Evolutionary conservation across 2,329 filamentous ascomycete genomes (phyloP), one percentile per base, ranked within the genome.

Genomic region (Fusarium begoniae): DNA sequence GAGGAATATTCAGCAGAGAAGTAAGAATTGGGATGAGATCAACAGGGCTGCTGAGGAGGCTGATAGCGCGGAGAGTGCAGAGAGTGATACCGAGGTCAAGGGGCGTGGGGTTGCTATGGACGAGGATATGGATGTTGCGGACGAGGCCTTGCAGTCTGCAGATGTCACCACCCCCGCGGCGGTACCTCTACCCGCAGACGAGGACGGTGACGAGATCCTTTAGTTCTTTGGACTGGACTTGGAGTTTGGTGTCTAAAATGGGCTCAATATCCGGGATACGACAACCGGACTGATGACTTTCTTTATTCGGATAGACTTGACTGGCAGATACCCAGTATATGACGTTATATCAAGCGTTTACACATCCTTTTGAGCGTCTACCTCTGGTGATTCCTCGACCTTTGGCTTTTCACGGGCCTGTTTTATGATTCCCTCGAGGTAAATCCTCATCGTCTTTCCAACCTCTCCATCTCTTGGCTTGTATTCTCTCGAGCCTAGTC

Each of bases 11-110:
- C 85, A 89, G 74, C 78, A 82, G 47, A 82, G 90, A 69, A 84
- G 84, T 26, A 88, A 88, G 79, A 82, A 82, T 8, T 91, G 90
- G 90, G 88, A 90, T 5, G 86, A 89, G 13, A 83, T 91, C 75
- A 91, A 91, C 79, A 85, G 79, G 68, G 77, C 78, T 48, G 77
- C 74, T 6, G 79, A 76, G 4, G 73, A 65, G 24, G 38, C 43
- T 14, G 68, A 71, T 40, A 30, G 20, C 12, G 54, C 20, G 1
- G 41, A 69, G 32, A 24, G 48, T 3, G 54, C 20, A 1, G 41
- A 69, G 32, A 51, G 48, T 3, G 48, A 51, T 51, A 8, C 17
- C 2, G 78, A 65, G n/a, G 77, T n/a, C 61, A 79, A 41, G 75
- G 77, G 64, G 26, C 58, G 73, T 15, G 79, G 64, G 8, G 79